These are phyloP conservation scores for Pseudogymnoascus verrucosus DNA, from an alignment of 2,329 filamentous ascomycete species.

Conservation along the genomic window DNA sequence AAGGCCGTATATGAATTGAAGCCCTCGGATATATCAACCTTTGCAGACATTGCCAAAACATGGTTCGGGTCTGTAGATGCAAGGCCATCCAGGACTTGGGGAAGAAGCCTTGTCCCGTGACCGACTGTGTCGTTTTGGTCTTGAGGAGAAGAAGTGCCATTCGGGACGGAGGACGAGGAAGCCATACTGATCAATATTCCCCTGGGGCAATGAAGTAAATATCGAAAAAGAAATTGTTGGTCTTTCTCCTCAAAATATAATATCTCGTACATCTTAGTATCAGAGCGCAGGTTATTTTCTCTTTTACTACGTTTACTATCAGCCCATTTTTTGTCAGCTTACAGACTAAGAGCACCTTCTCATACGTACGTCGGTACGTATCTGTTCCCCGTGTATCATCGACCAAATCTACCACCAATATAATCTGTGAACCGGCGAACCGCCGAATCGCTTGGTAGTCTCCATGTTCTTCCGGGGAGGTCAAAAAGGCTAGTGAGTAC, in stretches of 20 bases:
- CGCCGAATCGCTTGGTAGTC: neutral
- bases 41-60: neutral
- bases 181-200: neutral
- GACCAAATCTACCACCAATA: neutral
- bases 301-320: neutral
- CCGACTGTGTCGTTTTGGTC: neutral
- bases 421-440: neutral
- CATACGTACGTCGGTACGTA: neutral
- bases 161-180: neutral
- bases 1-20: constrained; percentile 15
- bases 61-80: neutral
- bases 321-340: neutral
- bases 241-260: neutral
- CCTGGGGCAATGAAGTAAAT: neutral
- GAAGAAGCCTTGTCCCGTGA: neutral
- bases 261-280: neutral
- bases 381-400: neutral
- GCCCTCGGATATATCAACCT: neutral
- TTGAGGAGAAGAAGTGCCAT: neutral
- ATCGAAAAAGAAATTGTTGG: neutral
- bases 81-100: neutral
- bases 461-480: neutral
- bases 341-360: neutral
- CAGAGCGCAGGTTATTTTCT: neutral
- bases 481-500: neutral